Evolutionary conservation across 768 basidiomycete species (phyloP).

Genomic region (Xanthoconium stramineum): DNA sequence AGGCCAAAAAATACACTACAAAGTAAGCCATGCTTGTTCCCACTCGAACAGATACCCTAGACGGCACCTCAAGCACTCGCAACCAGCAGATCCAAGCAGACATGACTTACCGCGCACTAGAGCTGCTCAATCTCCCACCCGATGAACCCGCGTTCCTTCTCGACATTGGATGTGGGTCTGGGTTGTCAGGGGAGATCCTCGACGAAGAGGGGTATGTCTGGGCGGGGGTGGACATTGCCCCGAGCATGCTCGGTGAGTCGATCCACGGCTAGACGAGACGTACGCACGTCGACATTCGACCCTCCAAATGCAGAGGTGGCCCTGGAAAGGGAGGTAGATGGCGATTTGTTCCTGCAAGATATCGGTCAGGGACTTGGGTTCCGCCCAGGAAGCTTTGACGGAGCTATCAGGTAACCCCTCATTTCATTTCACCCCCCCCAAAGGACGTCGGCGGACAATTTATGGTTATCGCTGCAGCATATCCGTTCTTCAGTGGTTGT

Average conservation of each 20-base stretch:
- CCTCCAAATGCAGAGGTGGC: slow-evolving; percentile 70
- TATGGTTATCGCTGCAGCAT: slow-evolving; percentile 52
- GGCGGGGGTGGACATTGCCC: slow-evolving; percentile 92
- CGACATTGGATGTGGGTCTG: slow-evolving; percentile 98
- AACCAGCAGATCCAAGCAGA: slow-evolving; percentile 96
- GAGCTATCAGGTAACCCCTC: slow-evolving; percentile 79
- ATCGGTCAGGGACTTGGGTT: slow-evolving; percentile 98
- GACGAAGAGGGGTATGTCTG: slow-evolving; percentile 93
- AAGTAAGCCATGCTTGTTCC: slow-evolving; percentile 53
- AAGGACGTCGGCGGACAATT: not conserved
- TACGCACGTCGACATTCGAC: not conserved
- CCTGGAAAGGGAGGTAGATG: slow-evolving; percentile 90
- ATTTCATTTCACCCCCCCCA: not conserved
- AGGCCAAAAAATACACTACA: slow-evolving; percentile 95
- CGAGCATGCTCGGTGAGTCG: slow-evolving; percentile 89
- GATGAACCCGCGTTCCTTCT: slow-evolving; percentile 82
- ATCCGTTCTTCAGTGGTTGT: slow-evolving; percentile 97
- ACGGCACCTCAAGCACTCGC: slow-evolving; percentile 62
- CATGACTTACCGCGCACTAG: slow-evolving; percentile 95
- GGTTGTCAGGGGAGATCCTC: slow-evolving; percentile 92
- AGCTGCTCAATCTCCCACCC: slow-evolving; percentile 79
- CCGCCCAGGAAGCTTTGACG: slow-evolving; percentile 95
- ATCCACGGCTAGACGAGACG: not conserved
- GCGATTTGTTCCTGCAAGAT: slow-evolving; percentile 94
- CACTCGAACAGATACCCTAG: not conserved